Conservation (phyloP, 176 grass and related monocot genomes). For the Aegilops tauschii region DNA sequence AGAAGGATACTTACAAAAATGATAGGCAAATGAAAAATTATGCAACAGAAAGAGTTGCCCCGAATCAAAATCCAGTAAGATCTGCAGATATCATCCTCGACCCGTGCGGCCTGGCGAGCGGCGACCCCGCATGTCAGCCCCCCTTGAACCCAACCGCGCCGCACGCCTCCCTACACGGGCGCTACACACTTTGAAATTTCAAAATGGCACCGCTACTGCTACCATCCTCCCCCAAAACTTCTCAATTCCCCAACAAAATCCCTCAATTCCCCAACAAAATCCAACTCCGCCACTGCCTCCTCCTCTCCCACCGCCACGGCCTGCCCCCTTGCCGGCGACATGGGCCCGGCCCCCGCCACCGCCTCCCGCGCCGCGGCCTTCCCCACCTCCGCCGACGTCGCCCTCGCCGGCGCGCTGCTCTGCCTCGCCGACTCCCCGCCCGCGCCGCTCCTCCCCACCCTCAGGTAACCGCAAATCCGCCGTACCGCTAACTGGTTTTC, state of each 20-base stretch:
- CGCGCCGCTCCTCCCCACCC: neutral
- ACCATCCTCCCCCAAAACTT: neutral
- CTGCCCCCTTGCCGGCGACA: slow-evolving; percentile 3
- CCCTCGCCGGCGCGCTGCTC: slow-evolving; percentile 36
- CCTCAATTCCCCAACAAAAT: slow-evolving; percentile 30
- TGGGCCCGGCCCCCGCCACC: neutral
- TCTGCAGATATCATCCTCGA: no score
- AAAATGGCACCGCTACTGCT: neutral
- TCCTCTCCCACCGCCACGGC: neutral
- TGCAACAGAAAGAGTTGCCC: no score
- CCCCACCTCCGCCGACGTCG: slow-evolving; percentile 24
- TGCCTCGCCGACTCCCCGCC: slow-evolving; percentile 36
- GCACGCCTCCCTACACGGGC: neutral
- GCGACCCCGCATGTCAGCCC: neutral
- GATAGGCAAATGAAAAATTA: no score
- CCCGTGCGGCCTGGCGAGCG: no score
- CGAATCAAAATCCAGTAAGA: no score
- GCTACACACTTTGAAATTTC: slow-evolving; percentile 19
- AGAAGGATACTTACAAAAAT: no score
- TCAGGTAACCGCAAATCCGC: slow-evolving; percentile 21
- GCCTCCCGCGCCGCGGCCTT: neutral
- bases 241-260: slow-evolving; percentile 28
- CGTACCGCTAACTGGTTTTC: neutral
- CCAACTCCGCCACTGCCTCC: neutral
- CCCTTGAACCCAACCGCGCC: neutral